Evolutionary conservation across 2,329 filamentous ascomycete species (phyloP).

Genomic region (Magnaporthiopsis incrustans): DNA sequence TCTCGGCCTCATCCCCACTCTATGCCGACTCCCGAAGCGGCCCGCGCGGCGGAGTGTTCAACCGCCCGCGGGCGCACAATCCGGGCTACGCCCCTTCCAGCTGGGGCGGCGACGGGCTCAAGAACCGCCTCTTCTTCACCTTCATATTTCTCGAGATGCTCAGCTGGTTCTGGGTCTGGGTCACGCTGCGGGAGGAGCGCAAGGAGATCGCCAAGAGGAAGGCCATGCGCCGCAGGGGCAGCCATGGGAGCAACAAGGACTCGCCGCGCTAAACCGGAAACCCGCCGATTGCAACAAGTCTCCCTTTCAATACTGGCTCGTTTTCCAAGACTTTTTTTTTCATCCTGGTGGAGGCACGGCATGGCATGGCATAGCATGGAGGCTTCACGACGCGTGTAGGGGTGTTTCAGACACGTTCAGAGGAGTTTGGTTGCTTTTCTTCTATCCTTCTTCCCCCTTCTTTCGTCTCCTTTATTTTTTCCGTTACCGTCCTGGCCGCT

Average conservation of each 20-base stretch:
- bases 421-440: not conserved
- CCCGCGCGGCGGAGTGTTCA: constrained; percentile 21
- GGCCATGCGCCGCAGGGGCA: constrained; percentile 22
- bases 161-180: constrained; percentile 80
- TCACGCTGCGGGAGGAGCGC: constrained; percentile 61
- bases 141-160: constrained; percentile 79
- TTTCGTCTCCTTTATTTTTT: not conserved
- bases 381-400: too few relatives aligned
- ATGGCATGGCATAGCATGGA: too few relatives aligned
- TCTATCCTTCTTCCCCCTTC: not conserved
- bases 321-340: not conserved
- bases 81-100: constrained; percentile 28
- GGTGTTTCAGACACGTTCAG: not conserved
- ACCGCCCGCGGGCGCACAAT: constrained; percentile 28
- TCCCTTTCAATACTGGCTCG: not conserved
- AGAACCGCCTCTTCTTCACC: constrained; percentile 78
- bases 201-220: constrained; percentile 31
- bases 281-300: not conserved
- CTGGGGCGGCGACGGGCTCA: constrained; percentile 59
- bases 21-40: constrained; percentile 27
- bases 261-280: not conserved
- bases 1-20: constrained; percentile 42
- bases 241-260: constrained; percentile 2
- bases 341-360: too few relatives aligned
- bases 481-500: not conserved